A percentile compares a stretch with the other conserved stretches of the same genome.
Evolutionary conservation across 768 basidiomycete genomes (phyloP).

Genomic region (Pleurotus cornucopiae): DNA sequence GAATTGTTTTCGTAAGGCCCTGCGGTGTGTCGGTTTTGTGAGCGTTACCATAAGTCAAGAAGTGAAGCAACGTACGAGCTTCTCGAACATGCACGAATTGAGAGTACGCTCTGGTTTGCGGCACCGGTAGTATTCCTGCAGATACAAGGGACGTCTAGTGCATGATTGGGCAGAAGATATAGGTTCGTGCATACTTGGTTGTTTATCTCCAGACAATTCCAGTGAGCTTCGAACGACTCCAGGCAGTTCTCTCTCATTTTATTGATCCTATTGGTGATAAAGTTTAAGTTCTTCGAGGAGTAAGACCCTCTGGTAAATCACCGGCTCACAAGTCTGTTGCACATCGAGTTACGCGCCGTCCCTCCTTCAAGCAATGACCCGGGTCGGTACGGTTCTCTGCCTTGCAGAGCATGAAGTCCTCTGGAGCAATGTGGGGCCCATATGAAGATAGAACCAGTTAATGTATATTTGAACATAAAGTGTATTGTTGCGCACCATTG

Average conservation of each 20-base stretch:
- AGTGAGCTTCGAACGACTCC: conserved; percentile 84
- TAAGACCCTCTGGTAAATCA: neutral
- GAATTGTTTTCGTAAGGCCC: conserved; percentile 90
- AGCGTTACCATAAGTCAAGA: neutral
- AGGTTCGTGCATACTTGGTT: conserved; percentile 72
- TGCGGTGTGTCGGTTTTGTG: conserved; percentile 25
- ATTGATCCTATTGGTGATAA: conserved; percentile 53
- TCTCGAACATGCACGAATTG: conserved; percentile 95
- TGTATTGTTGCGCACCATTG: conserved; percentile 64
- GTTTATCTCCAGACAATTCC: conserved; percentile 89
- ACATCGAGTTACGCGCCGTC: conserved; percentile 92
- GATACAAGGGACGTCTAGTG: too few species aligned
- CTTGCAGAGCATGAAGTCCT: conserved; percentile 99
- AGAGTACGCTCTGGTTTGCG: conserved; percentile 83
- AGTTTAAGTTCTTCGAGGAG: neutral
- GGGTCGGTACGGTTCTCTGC: conserved; percentile 79
- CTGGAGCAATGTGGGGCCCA: conserved; percentile 28
- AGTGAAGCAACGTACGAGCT: conserved; percentile 63
- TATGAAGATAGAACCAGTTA: neutral
- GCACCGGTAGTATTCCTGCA: conserved; percentile 84
- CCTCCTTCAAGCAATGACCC: conserved; percentile 92
- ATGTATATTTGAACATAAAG: neutral
- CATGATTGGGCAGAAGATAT: neutral
- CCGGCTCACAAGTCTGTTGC: conserved; percentile 80
- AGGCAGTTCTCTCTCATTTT: conserved; percentile 94